Percentiles rank a stretch among this genome's conserved stretches.
Conservation (phyloP, 371 early-diverging fungal species). For the Mortierella sp. region DNA sequence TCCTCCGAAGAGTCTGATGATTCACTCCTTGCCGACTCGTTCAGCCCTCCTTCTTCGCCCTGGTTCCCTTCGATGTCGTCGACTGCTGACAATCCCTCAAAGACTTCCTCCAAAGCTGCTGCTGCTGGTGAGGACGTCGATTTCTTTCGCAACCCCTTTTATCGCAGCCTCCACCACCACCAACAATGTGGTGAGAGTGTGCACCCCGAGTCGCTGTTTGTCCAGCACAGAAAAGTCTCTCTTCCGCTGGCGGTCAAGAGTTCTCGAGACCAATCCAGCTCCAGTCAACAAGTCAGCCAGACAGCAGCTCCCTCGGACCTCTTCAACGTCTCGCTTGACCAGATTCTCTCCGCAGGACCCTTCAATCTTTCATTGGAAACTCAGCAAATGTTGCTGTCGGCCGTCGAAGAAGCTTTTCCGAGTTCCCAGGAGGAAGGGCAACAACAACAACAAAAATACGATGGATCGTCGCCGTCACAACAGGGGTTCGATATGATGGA, state of each 20-base stretch:
- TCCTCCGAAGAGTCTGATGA: conserved; percentile 40
- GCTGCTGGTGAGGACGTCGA: conserved; percentile 14
- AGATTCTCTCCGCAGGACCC: conserved; percentile 32
- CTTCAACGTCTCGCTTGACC: conserved; percentile 36
- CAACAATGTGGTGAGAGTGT: background rate
- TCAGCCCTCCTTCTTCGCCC: conserved; percentile 41
- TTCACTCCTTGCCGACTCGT: conserved; percentile 18
- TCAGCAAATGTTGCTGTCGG: conserved; percentile 6
- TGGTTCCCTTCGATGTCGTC: conserved; percentile 28
- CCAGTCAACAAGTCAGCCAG: conserved; percentile 11
- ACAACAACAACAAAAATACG: background rate
- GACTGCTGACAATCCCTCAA: background rate
- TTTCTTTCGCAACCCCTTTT: conserved; percentile 46
- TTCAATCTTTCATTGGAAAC: conserved; percentile 23
- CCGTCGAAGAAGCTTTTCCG: background rate
- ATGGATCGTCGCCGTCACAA: background rate
- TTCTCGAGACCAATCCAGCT: background rate
- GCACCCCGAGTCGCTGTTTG: background rate
- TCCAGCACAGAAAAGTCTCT: background rate
- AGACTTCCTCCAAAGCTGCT: background rate
- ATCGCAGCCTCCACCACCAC: conserved; percentile 26
- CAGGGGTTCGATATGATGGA: conserved; percentile 5
- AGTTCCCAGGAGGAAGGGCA: background rate
- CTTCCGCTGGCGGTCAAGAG: conserved; percentile 12
- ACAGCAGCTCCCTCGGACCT: conserved; percentile 53